phyloP scores from a whole-genome alignment of 106 monocot genomes.

The Platanthera zijinensis region DNA sequence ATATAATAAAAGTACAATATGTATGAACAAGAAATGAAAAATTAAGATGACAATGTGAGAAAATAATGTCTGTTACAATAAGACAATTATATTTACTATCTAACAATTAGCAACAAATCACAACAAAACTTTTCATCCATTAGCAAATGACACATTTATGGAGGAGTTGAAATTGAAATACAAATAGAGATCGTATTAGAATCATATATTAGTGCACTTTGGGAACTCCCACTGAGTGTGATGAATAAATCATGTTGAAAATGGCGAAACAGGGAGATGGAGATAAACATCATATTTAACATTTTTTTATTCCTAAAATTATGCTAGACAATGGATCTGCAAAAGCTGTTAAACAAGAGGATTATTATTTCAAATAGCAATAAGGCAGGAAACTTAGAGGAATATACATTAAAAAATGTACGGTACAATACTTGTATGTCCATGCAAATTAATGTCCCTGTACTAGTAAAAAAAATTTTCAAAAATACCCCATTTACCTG shows the following conservation, averaged over 20 bases:
- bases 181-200: too few species aligned
- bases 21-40: too few species aligned
- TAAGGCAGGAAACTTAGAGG: neutral
- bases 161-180: too few species aligned
- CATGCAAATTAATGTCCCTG: neutral
- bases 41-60: too few species aligned
- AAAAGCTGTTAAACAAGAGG: neutral
- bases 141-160: too few species aligned
- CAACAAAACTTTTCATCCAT: too few species aligned
- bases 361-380: neutral
- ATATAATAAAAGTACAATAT: too few species aligned
- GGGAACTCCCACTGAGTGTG: neutral
- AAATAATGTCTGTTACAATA: too few species aligned
- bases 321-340: neutral
- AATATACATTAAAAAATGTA: neutral
- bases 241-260: neutral
- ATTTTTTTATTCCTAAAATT: neutral
- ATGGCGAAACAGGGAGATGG: neutral
- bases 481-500: constrained; percentile 27
- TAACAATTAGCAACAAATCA: too few species aligned
- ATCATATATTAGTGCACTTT: neutral
- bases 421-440: neutral
- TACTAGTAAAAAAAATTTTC: neutral
- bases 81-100: too few species aligned
- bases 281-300: neutral